Base-by-base conservation (phyloP, 768 basidiomycete genomes). In the Pleurotus tuber-regium region DNA sequence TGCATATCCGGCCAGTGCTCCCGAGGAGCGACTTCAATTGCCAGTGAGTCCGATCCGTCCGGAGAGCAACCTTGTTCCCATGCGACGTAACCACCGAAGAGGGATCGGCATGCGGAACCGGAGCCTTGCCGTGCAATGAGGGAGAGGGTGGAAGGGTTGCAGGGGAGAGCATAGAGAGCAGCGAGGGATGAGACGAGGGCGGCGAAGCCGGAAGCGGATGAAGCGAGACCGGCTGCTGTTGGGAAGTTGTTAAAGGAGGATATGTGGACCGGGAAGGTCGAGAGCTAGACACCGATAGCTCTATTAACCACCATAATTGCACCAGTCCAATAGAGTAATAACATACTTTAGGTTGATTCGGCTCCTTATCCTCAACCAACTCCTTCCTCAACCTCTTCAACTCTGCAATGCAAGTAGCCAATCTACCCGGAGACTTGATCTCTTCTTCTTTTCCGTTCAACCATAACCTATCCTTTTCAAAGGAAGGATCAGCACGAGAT, bases 201-300 rank as follows among this genome's bases (percentile, higher is more conserved):
- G 3, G 97, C 96, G 61, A 98, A 95, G 12, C 97, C 97, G 0
- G 94, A 92, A 0, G 97, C 97, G 28, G 95, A 98, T 1, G 95
- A 98, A 1, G 97, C 97, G 39, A 99, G 84, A 3, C 97, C 97
- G 0, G 97, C 97, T 11, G 97, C 97, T 11, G 97, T 99, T 25
- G 97, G 97, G 78, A 99, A 98, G 75, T 98, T 98, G 79, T 99
- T 99, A 73, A 83, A 86, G 5, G 96, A 98, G 51, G 84, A 83
- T 61, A 99, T 93, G 72, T 93, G 94, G 3, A 98, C 82, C 14
- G 79, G 71, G 67, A 73, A 89, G 12, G 72, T 58, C 0, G 93
- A 89, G 30, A 95, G 68, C 86, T 90, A 60, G 26, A 49, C n/a
- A n/a, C n/a, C n/a, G n/a, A n/a, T n/a, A n/a, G n/a, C n/a, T n/a